Conservation (phyloP, 495 filamentous ascomycete genomes). For the Penicillium atrosanguineum region DNA sequence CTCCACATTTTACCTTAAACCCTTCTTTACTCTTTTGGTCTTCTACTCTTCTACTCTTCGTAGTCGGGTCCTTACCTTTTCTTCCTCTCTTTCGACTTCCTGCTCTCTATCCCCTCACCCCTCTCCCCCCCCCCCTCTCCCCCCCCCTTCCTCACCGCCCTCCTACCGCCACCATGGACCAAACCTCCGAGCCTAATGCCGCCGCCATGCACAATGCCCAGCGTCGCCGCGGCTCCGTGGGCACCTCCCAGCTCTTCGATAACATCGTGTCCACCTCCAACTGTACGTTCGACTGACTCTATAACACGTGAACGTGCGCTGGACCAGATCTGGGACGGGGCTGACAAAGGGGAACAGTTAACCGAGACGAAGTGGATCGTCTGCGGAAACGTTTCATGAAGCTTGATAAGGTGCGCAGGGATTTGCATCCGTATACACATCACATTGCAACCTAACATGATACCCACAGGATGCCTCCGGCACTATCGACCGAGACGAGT, state of each 20-base stretch:
- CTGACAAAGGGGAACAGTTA: slow-evolving; percentile 59
- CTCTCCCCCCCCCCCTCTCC: slow-evolving; percentile 1
- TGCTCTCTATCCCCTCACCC: not conserved
- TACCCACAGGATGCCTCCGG: slow-evolving; percentile 82
- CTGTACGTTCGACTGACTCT: slow-evolving; percentile 57
- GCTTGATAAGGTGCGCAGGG: slow-evolving; percentile 76
- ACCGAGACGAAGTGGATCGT: slow-evolving; percentile 93
- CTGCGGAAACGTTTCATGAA: slow-evolving; percentile 99
- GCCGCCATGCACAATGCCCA: slow-evolving; percentile 51
- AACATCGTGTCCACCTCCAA: slow-evolving; percentile 95
- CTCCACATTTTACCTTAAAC: not conserved
- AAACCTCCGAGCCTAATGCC: slow-evolving; percentile 41
- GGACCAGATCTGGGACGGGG: not conserved
- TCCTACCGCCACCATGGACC: slow-evolving; percentile 33
- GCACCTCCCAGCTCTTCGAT: slow-evolving; percentile 84
- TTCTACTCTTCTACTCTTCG: not conserved
- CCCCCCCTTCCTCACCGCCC: slow-evolving; percentile 1
- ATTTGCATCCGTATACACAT: not conserved
- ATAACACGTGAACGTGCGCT: not conserved
- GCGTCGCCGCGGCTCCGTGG: slow-evolving; percentile 59
- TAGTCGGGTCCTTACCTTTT: not conserved
- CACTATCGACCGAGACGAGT: slow-evolving; percentile 98
- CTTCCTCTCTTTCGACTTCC: not conserved
- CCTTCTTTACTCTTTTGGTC: slow-evolving; percentile 2
- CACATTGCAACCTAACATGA: not conserved